Evolutionary conservation across 73 alveolate species (phyloP).

Genomic region (Paramecium biaurelia): DNA sequence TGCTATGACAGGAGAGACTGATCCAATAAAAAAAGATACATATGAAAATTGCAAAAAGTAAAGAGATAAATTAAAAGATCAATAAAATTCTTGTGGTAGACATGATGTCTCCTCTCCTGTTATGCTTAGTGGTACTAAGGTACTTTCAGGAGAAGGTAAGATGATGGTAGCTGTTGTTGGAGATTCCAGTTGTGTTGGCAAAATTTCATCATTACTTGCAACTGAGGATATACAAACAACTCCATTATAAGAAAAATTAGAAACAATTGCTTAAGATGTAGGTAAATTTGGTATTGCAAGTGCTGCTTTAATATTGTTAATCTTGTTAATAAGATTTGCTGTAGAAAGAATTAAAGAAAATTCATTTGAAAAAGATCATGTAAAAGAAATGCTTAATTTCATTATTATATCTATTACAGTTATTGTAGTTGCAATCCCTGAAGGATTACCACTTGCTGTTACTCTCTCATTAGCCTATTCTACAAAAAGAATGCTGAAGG

Average conservation of each 20-base stretch:
- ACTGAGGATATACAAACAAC: conserved; percentile 31
- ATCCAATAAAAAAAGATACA: conserved; percentile 69
- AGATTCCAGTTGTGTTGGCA: conserved; percentile 75
- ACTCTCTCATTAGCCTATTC: conserved; percentile 78
- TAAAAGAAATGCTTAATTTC: conserved; percentile 69
- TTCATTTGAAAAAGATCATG: conserved; percentile 9
- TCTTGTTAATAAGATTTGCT: conserved; percentile 73
- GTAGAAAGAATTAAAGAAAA: conserved; percentile 53
- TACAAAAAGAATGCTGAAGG: conserved; percentile 77
- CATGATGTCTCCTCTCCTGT: conserved; percentile 82
- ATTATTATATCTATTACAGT: conserved; percentile 72
- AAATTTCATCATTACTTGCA: conserved; percentile 31
- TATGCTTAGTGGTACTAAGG: conserved; percentile 76
- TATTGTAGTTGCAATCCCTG: conserved; percentile 83
- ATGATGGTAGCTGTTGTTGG: conserved; percentile 76
- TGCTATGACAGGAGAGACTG: conserved; percentile 88
- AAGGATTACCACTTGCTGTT: conserved; percentile 81
- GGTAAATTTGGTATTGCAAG: conserved; percentile 89
- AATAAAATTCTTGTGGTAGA: conserved; percentile 10
- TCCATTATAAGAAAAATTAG: conserved; percentile 86
- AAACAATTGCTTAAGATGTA: conserved; percentile 88
- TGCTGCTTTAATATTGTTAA: conserved; percentile 82
- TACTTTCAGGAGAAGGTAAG: conserved; percentile 80
- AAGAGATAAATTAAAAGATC: conserved; percentile 39
- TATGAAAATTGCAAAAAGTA: conserved; percentile 54